Evolutionary conservation across 1,284 basidiomycete species (phyloP).

Genomic region (Sanghuangporus baumii): DNA sequence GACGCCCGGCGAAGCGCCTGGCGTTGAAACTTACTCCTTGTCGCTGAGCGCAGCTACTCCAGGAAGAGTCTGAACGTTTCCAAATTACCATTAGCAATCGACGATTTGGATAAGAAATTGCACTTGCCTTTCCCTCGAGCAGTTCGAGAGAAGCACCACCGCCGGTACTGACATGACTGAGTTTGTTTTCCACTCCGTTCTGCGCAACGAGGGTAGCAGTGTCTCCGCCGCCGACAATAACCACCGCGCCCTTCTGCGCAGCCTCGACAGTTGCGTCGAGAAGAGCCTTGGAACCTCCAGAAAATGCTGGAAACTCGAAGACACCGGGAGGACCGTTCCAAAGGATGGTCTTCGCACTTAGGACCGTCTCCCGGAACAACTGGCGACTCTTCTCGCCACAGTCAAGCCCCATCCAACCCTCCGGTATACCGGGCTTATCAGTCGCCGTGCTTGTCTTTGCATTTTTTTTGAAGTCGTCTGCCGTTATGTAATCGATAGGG

Average conservation of each 20-base stretch:
- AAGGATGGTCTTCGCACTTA: conserved; percentile 92
- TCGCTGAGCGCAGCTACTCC: conserved; percentile 81
- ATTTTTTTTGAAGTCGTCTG: conserved; percentile 93
- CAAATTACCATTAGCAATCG: neutral
- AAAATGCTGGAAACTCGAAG: conserved; percentile 94
- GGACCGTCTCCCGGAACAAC: conserved; percentile 76
- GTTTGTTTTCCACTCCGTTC: conserved; percentile 76
- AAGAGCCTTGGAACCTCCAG: conserved; percentile 79
- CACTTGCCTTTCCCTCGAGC: conserved; percentile 86
- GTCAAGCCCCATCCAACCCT: conserved; percentile 94
- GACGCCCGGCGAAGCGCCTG: neutral
- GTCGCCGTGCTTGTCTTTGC: conserved; percentile 81
- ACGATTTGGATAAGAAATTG: conserved; percentile 13
- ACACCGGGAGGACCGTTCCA: conserved; percentile 99
- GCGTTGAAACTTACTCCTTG: conserved; percentile 28
- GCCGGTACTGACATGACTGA: conserved; percentile 96
- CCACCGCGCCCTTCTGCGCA: conserved; percentile 80
- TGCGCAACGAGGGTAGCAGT: conserved; percentile 90
- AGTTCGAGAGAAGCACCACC: conserved; percentile 95
- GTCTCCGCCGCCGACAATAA: conserved; percentile 94
- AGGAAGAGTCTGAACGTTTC: conserved; percentile 56
- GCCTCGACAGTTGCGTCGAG: conserved; percentile 89
- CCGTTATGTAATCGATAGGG: conserved; percentile 93
- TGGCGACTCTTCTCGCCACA: conserved; percentile 78
- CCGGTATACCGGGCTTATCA: conserved; percentile 84